Percentiles rank a stretch among this genome's conserved stretches.
Evolutionary conservation across 371 early-diverging fungal species (phyloP).

Genomic region (Apophysomyces trapeziformis): DNA sequence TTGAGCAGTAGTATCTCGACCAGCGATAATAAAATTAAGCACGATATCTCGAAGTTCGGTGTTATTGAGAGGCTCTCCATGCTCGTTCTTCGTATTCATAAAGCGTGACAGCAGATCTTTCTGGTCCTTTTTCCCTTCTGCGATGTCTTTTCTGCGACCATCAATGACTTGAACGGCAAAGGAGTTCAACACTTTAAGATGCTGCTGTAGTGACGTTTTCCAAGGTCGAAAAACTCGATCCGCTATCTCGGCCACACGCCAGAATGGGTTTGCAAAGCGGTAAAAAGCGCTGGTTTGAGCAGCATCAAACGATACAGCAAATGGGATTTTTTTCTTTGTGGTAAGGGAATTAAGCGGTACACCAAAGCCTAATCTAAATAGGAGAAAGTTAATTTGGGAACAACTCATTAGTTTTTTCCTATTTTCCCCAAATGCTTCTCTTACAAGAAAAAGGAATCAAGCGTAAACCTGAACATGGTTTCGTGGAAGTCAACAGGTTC

Average conservation of each 20-base stretch:
- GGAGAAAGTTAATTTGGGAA: not conserved
- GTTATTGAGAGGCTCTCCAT: constrained; percentile 55
- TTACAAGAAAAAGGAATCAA: constrained; percentile 62
- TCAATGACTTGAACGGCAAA: constrained; percentile 55
- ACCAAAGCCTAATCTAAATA: constrained; percentile 47
- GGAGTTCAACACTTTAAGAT: constrained; percentile 47
- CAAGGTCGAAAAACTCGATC: constrained; percentile 31
- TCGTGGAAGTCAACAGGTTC: constrained; percentile 60
- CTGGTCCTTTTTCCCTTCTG: constrained; percentile 38
- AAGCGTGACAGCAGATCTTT: constrained; percentile 68
- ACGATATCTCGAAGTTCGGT: constrained; percentile 67
- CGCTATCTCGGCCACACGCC: constrained; percentile 49
- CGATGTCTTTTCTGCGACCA: constrained; percentile 43
- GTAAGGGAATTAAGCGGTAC: constrained; percentile 46
- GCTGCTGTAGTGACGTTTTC: constrained; percentile 42
- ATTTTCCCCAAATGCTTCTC: not conserved
- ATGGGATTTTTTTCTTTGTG: constrained; percentile 40
- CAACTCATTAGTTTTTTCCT: too few species aligned
- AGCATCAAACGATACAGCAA: constrained; percentile 57
- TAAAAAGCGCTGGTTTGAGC: constrained; percentile 44
- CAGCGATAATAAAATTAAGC: constrained; percentile 73
- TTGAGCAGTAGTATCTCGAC: constrained; percentile 75
- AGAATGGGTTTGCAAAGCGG: constrained; percentile 57
- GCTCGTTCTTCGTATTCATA: constrained; percentile 58
- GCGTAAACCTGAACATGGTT: constrained; percentile 59